phyloP scores from a whole-genome alignment of 208 protist genomes.

The Endotrypanum monterogeii region DNA sequence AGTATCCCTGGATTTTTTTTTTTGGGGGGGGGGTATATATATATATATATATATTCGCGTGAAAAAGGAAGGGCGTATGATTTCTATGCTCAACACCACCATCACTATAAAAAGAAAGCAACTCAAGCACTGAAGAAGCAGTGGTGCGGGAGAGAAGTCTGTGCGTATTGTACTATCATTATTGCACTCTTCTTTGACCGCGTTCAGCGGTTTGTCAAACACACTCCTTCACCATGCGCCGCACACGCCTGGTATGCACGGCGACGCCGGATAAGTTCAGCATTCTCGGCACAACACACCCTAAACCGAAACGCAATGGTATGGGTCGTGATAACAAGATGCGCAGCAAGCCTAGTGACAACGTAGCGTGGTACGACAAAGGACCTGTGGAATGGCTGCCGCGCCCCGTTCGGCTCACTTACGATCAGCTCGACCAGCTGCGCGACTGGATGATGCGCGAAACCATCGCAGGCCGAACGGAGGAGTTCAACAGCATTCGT shows the following conservation, averaged over 20 bases:
- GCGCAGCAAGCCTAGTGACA: conserved; percentile 89
- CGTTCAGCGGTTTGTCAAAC: background rate
- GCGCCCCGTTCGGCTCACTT: conserved; percentile 80
- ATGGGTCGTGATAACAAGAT: conserved; percentile 86
- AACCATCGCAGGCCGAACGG: conserved; percentile 65
- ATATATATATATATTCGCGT: no score
- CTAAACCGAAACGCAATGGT: conserved; percentile 65
- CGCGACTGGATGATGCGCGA: conserved; percentile 92
- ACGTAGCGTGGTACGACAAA: conserved; percentile 90
- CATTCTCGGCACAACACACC: conserved; percentile 75
- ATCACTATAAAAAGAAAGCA: background rate
- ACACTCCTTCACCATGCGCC: conserved; percentile 35
- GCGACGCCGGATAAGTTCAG: conserved; percentile 78
- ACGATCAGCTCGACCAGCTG: conserved; percentile 79
- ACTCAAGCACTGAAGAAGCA: background rate
- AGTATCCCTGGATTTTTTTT: no score
- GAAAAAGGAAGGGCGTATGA: background rate
- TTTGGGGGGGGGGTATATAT: no score
- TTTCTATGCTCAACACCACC: background rate
- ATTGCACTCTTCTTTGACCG: background rate
- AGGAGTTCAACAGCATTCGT: conserved; percentile 78
- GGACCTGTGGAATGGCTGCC: conserved; percentile 91
- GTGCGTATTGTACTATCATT: conserved; percentile 5
- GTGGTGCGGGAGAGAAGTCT: background rate
- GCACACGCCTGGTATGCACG: conserved; percentile 39